Conservation (phyloP, 2,329 filamentous ascomycete species). For the Xylaria hypoxylon region DNA sequence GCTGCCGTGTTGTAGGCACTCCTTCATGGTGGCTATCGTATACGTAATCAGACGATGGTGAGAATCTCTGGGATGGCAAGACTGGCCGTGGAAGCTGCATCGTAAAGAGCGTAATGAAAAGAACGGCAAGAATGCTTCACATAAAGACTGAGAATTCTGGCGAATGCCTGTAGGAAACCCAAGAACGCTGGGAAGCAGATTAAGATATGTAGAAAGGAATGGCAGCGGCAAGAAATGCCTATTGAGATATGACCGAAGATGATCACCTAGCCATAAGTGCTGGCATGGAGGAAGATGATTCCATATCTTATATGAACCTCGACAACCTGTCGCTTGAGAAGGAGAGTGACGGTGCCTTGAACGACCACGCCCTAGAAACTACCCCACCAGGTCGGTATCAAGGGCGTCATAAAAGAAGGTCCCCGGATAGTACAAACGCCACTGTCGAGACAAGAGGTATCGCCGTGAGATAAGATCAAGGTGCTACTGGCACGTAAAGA, state of each 20-base stretch:
- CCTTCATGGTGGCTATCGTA: slow-evolving; percentile 58
- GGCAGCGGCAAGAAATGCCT: slow-evolving; percentile 51
- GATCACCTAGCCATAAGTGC: slow-evolving; percentile 40
- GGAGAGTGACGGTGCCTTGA: slow-evolving; percentile 43
- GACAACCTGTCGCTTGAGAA: slow-evolving; percentile 34
- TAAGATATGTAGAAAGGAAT: slow-evolving; percentile 55
- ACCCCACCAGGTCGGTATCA: slow-evolving; percentile 45
- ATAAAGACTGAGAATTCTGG: slow-evolving; percentile 50
- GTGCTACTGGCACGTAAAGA: slow-evolving; percentile 49
- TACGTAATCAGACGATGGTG: slow-evolving; percentile 58
- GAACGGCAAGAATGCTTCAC: slow-evolving; percentile 50
- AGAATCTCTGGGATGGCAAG: slow-evolving; percentile 64
- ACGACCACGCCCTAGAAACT: slow-evolving; percentile 44
- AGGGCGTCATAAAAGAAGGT: slow-evolving; percentile 48
- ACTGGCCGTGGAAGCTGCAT: slow-evolving; percentile 60
- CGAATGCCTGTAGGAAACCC: slow-evolving; percentile 49
- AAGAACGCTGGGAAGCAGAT: slow-evolving; percentile 52
- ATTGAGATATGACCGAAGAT: slow-evolving; percentile 46
- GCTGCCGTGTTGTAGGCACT: slow-evolving; percentile 55
- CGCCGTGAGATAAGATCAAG: slow-evolving; percentile 26
- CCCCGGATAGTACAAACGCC: slow-evolving; percentile 46
- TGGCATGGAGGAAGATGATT: slow-evolving; percentile 51
- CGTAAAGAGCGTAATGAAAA: slow-evolving; percentile 43
- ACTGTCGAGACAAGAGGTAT: slow-evolving; percentile 42
- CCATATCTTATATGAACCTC: slow-evolving; percentile 51